Evolutionary conservation across 345 rosid species (phyloP), one percentile per base, ranked within the genome.

Genomic region (Aethionema arabicum): DNA sequence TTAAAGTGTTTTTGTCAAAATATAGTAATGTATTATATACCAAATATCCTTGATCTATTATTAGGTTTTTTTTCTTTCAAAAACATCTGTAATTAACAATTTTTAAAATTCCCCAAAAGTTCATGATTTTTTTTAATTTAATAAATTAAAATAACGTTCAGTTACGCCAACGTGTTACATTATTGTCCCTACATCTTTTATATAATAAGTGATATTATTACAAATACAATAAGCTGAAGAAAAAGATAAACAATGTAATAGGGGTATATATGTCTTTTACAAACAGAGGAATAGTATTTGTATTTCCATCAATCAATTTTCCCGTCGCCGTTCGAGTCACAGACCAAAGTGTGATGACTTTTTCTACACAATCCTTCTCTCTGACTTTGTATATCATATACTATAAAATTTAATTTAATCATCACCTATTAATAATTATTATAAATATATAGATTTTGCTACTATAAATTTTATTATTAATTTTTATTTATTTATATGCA

Each of bases 271-370:
- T 70, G 75, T 57, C 49, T 62, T 35, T 63, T 8, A 6, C 1
- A 3, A 51, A 36, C 61, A 50, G 15, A 58, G 36, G 66, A 64
- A 71, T 71, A 71, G 55, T 64, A 0, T 41, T 69, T 32, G 10
- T 35, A 41, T 51, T 58, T 63, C 45, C 65, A 64, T 71, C 75
- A 64, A 58, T 71, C 75, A 38, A 51, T 58, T 64, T 64, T 66
- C 44, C 60, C 43, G 27, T 58, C 29, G 66, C 70, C 56, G 61
- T 42, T 57, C 32, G 65, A 64, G 43, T 52, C 40, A 49, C 66
- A 64, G 70, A 57, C 70, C 54, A 50, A 31, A 7, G 42, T 39
- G 49, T 57, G 65, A 71, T 65, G 69, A 64, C 69, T 64, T 64
- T 57, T 21, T 64, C 51, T 58, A 65, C 60, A 57, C 70, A 45